phyloP scores from a whole-genome alignment of 768 basidiomycete species.

The Lentinus tigrinus region DNA sequence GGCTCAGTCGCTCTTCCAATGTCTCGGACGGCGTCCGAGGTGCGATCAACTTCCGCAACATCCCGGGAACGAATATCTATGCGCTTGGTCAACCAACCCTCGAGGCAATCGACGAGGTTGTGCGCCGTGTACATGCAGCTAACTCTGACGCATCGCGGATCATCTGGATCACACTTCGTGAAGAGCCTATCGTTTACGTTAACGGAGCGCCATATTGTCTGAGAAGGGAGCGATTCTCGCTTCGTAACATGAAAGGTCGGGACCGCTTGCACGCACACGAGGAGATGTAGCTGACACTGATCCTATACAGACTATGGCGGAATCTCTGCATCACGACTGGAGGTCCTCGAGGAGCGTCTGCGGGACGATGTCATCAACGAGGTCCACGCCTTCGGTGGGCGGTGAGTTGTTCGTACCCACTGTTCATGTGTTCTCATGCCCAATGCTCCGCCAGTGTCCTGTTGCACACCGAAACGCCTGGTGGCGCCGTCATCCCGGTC shows the following conservation, averaged over 20 bases:
- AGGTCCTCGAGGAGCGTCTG: conserved; percentile 87
- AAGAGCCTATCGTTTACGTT: conserved; percentile 89
- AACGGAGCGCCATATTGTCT: conserved; percentile 92
- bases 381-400: conserved; percentile 77
- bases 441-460: conserved; percentile 53
- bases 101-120: conserved; percentile 82
- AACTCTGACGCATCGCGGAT: conserved; percentile 64
- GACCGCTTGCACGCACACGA: neutral
- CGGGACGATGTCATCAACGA: conserved; percentile 87
- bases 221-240: conserved; percentile 78
- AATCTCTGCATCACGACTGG: conserved; percentile 86
- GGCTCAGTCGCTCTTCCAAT: conserved; percentile 71
- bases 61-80: conserved; percentile 79
- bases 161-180: conserved; percentile 91
- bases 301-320: conserved; percentile 81
- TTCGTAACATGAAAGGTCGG: conserved; percentile 91
- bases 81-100: conserved; percentile 91
- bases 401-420: conserved; percentile 40
- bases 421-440: neutral
- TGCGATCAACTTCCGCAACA: conserved; percentile 91
- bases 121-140: conserved; percentile 56
- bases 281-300: neutral
- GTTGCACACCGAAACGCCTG: conserved; percentile 84
- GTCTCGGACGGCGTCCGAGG: conserved; percentile 76
- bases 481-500: conserved; percentile 86